A percentile compares a stretch with the other conserved stretches of the same genome.
phyloP scores from a whole-genome alignment of 2,329 filamentous ascomycete species.

The Colletotrichum echinochloae region DNA sequence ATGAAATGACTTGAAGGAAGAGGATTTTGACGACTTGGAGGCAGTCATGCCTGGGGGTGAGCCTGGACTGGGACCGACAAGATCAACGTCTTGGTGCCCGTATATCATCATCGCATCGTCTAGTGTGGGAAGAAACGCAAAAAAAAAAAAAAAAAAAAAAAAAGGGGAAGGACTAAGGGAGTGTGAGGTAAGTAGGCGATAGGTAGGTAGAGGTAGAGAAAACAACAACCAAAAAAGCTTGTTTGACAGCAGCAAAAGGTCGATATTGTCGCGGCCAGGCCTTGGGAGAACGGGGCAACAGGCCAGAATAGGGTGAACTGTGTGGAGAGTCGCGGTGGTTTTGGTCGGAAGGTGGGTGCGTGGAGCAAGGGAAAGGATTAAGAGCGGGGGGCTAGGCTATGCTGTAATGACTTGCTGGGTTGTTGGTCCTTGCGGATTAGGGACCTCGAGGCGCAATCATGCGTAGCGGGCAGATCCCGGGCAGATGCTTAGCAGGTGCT shows the following conservation, averaged over 20 bases:
- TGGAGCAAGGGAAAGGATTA: slow-evolving; percentile 25
- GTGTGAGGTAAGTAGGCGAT: neutral
- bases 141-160: too few species aligned
- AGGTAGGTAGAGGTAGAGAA: neutral
- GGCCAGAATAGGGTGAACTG: slow-evolving; percentile 18
- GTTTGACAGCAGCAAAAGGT: slow-evolving; percentile 25
- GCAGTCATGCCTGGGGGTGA: slow-evolving; percentile 82
- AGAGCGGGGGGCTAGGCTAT: slow-evolving; percentile 17
- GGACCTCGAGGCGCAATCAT: slow-evolving; percentile 15
- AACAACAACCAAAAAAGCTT: slow-evolving; percentile 37
- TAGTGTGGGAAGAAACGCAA: slow-evolving; percentile 15
- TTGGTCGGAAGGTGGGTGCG: slow-evolving; percentile 6
- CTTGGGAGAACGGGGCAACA: slow-evolving; percentile 37
- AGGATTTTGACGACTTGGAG: slow-evolving; percentile 92
- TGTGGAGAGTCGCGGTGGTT: slow-evolving; percentile 8
- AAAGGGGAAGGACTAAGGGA: neutral
- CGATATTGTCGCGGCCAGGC: slow-evolving; percentile 25
- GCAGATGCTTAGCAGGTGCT: slow-evolving; percentile 34
- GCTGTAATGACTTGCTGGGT: slow-evolving; percentile 26
- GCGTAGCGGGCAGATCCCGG: slow-evolving; percentile 37
- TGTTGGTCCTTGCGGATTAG: slow-evolving; percentile 7
- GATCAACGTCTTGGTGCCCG: slow-evolving; percentile 41
- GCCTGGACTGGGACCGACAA: slow-evolving; percentile 37
- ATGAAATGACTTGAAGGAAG: slow-evolving; percentile 81
- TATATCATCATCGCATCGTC: slow-evolving; percentile 41